These are phyloP conservation scores for Rhazya stricta DNA, from an alignment of 257 asterid species.

Conservation along the genomic window DNA sequence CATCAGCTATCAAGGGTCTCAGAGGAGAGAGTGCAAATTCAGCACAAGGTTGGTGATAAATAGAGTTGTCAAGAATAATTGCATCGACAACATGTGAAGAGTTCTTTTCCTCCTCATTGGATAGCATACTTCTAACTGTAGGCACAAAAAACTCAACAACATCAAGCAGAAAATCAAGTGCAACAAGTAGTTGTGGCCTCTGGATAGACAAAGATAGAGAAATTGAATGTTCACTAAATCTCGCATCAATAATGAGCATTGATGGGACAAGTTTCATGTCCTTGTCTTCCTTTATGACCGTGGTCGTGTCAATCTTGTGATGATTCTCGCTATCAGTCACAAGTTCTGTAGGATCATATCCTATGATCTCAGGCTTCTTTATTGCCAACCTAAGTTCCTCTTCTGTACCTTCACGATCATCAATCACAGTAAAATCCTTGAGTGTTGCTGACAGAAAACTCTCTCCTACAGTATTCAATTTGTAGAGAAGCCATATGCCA, in stretches of 20 bases:
- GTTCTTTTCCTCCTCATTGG: slow-evolving; percentile 52
- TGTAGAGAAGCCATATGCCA: slow-evolving; percentile 85
- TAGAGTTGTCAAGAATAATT: slow-evolving; percentile 64
- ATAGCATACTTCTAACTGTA: slow-evolving; percentile 62
- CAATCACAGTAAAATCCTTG: slow-evolving; percentile 74
- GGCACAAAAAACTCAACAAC: slow-evolving; percentile 95
- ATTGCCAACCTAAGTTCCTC: slow-evolving; percentile 91
- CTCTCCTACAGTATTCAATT: slow-evolving; percentile 64
- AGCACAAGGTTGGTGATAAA: slow-evolving; percentile 56
- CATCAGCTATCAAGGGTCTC: slow-evolving; percentile 80
- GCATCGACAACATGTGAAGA: slow-evolving; percentile 56
- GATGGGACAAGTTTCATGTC: slow-evolving; percentile 57
- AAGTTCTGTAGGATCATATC: slow-evolving; percentile 34
- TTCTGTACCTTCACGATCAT: slow-evolving; percentile 87
- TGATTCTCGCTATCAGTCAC: slow-evolving; percentile 29
- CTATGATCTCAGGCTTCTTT: slow-evolving; percentile 65
- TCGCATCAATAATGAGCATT: slow-evolving; percentile 86
- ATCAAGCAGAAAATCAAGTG: slow-evolving; percentile 88
- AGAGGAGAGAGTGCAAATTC: slow-evolving; percentile 72
- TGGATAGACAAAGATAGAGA: slow-evolving; percentile 72
- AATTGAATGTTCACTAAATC: slow-evolving; percentile 53
- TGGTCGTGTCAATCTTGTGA: slow-evolving; percentile 22
- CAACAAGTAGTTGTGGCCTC: slow-evolving; percentile 95
- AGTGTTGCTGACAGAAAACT: slow-evolving; percentile 78
- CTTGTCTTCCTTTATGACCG: slow-evolving; percentile 26